These are phyloP conservation scores for Scopulariopsis brevicaulis DNA, from an alignment of 2,329 filamentous ascomycete species.

Conservation along the genomic window DNA sequence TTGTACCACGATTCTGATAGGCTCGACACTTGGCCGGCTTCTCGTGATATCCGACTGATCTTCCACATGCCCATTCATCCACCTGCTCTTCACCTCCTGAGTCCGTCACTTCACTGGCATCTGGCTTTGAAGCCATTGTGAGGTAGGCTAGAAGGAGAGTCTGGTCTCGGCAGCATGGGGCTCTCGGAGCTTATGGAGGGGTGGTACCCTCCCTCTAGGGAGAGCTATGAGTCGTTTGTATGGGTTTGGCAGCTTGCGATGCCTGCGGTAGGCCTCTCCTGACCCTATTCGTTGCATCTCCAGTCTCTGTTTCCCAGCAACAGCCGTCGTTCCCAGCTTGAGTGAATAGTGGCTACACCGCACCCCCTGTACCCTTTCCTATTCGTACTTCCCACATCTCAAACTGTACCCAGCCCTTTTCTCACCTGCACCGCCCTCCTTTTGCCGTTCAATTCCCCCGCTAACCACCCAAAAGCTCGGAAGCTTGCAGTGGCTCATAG, in stretches of 20 bases:
- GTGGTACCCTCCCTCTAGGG: constrained; percentile 46
- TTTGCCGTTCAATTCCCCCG: not conserved
- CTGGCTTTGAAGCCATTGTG: no score
- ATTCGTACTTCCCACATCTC: no score
- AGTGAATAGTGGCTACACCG: no score
- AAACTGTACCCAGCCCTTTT: no score
- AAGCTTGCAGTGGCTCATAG: constrained; percentile 61
- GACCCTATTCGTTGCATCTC: not conserved
- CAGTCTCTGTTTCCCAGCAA: not conserved
- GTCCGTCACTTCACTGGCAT: no score
- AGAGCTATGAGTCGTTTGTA: constrained; percentile 44
- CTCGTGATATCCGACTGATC: no score
- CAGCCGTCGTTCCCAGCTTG: no score
- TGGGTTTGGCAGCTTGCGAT: constrained; percentile 39
- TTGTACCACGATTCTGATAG: no score
- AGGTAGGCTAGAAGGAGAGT: not conserved
- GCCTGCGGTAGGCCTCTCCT: constrained; percentile 30
- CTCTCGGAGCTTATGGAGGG: constrained; percentile 37
- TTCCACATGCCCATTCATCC: no score
- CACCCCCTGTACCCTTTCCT: no score
- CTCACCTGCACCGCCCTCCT: not conserved
- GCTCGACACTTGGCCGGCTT: no score
- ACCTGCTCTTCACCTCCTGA: no score
- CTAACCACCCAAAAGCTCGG: constrained; percentile 42
- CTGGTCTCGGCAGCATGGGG: constrained; percentile 21